A percentile compares a stretch with the other conserved stretches of the same genome.
phyloP scores from a whole-genome alignment of 1,139 yeast species.

The Geotrichum aggregatum region DNA sequence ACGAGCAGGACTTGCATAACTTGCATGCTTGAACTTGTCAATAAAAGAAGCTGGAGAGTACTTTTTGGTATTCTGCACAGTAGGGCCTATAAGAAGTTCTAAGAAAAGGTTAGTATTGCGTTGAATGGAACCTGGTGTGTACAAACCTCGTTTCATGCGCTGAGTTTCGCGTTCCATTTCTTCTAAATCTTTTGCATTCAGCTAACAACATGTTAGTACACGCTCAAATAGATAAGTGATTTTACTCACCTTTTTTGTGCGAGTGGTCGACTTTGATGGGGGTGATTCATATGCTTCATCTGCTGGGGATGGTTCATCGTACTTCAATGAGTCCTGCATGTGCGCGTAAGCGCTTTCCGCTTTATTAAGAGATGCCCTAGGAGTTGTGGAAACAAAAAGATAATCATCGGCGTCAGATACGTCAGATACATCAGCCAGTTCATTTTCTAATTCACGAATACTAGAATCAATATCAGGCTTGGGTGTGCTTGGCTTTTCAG shows the following conservation, averaged over 20 bases:
- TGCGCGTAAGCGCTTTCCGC: neutral
- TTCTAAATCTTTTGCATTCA: slow-evolving; percentile 34
- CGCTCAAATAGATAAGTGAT: neutral
- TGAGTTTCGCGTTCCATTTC: slow-evolving; percentile 35
- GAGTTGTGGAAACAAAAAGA: neutral
- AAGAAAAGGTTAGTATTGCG: neutral
- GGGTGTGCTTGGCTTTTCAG: neutral
- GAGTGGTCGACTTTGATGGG: too few species aligned
- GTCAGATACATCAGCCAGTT: neutral
- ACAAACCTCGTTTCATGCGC: slow-evolving; percentile 31
- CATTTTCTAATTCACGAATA: too few species aligned
- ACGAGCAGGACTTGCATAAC: neutral
- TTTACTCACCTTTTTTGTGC: slow-evolving; percentile 1
- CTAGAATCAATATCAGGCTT: too few species aligned
- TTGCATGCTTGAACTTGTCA: slow-evolving; percentile 23
- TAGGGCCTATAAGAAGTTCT: slow-evolving; percentile 32
- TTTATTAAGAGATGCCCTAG: neutral
- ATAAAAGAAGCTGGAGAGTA: slow-evolving; percentile 30
- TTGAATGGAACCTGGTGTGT: neutral
- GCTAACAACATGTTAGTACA: slow-evolving; percentile 5
- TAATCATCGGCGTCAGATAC: slow-evolving; percentile 7
- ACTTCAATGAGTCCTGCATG: too few species aligned
- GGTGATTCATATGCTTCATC: too few species aligned
- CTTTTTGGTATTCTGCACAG: slow-evolving; percentile 26
- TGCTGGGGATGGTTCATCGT: too few species aligned